Conservation (phyloP, 805 yeast genomes). For the Metschnikowia drakensbergensis region DNA sequence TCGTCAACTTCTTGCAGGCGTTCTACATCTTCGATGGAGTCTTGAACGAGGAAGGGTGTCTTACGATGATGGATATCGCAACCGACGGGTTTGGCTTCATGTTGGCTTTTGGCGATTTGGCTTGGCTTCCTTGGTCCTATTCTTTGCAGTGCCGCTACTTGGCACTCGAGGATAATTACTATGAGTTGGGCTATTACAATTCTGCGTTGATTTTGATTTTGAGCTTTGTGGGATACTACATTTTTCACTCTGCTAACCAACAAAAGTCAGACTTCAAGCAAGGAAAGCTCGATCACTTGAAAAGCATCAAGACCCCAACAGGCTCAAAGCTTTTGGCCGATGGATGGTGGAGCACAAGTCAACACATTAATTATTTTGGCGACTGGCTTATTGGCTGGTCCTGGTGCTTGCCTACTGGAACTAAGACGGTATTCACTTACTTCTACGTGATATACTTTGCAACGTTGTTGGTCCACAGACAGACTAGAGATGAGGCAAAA, state of each 20-base stretch:
- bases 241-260: slow-evolving; percentile 79
- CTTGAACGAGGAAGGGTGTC: slow-evolving; percentile 80
- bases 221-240: slow-evolving; percentile 64
- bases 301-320: slow-evolving; percentile 60
- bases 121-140: slow-evolving; percentile 90
- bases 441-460: slow-evolving; percentile 85
- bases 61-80: slow-evolving; percentile 93
- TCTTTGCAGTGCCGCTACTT: slow-evolving; percentile 81
- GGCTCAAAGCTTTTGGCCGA: slow-evolving; percentile 80
- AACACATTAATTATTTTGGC: slow-evolving; percentile 93
- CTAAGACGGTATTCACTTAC: slow-evolving; percentile 76
- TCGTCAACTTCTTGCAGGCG: slow-evolving; percentile 68
- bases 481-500: slow-evolving; percentile 85
- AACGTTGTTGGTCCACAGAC: slow-evolving; percentile 79
- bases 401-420: slow-evolving; percentile 91
- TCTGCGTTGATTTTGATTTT: slow-evolving; percentile 41
- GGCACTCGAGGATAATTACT: slow-evolving; percentile 50
- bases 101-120: slow-evolving; percentile 91
- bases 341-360: slow-evolving; percentile 95
- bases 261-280: slow-evolving; percentile 82
- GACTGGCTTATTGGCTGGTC: slow-evolving; percentile 90
- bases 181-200: slow-evolving; percentile 47
- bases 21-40: slow-evolving; percentile 91
- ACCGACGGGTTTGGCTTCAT: slow-evolving; percentile 97
- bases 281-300: slow-evolving; percentile 67